phyloP scores from a whole-genome alignment of 306 rosid species.

The Corylus avellana region DNA sequence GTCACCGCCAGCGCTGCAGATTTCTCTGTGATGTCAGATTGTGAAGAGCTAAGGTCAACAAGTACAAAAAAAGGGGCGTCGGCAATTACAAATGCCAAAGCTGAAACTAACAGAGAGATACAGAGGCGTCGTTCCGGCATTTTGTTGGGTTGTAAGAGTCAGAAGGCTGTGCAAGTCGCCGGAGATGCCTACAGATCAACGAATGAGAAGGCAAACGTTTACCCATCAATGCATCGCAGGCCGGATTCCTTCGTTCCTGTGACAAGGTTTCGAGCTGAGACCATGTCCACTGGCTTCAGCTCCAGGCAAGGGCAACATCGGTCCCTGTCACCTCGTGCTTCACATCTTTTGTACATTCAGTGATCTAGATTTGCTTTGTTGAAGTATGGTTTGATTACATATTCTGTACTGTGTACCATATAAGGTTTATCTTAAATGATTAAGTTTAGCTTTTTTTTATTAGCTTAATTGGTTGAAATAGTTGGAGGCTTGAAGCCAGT shows the following conservation, averaged over 20 bases:
- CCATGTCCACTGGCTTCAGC: slow-evolving; percentile 44
- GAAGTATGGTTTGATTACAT: slow-evolving; percentile 20
- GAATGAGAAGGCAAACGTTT: slow-evolving; percentile 35
- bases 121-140: slow-evolving; percentile 40
- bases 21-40: slow-evolving; percentile 65
- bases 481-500: neutral
- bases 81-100: slow-evolving; percentile 32
- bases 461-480: too few species aligned
- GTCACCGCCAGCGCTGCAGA: slow-evolving; percentile 87
- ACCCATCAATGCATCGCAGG: slow-evolving; percentile 15
- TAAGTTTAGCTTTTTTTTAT: too few species aligned
- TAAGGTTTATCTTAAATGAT: neutral
- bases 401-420: slow-evolving; percentile 17
- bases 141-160: slow-evolving; percentile 73
- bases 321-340: slow-evolving; percentile 49
- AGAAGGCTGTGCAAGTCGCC: slow-evolving; percentile 72
- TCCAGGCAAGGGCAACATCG: slow-evolving; percentile 50
- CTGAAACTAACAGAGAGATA: slow-evolving; percentile 34
- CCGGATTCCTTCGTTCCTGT: slow-evolving; percentile 40
- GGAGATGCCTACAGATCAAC: slow-evolving; percentile 47
- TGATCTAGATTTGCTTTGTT: slow-evolving; percentile 4
- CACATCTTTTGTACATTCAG: slow-evolving; percentile 50
- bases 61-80: slow-evolving; percentile 39
- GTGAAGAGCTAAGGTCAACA: slow-evolving; percentile 57
- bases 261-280: slow-evolving; percentile 54